These are phyloP conservation scores for Fagus sylvatica DNA, from an alignment of 306 rosid genomes.

Conservation along the genomic window DNA sequence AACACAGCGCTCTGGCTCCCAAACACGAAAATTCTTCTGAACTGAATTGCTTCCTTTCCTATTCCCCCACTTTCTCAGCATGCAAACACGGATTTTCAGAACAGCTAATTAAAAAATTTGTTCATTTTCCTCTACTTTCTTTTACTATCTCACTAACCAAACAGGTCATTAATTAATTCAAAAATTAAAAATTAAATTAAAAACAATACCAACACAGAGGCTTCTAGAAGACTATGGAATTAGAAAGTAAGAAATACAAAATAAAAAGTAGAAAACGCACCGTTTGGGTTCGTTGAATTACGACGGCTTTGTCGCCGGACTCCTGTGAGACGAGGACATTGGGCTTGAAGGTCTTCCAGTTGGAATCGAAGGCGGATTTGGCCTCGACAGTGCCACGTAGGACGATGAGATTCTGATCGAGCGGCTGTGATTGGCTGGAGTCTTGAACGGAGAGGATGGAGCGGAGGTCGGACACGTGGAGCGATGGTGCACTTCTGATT, in stretches of 20 bases:
- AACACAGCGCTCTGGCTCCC: background rate
- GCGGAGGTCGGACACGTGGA: slow-evolving; percentile 78
- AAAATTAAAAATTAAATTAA: too few relatives aligned
- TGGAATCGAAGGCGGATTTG: slow-evolving; percentile 56
- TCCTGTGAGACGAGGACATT: slow-evolving; percentile 51
- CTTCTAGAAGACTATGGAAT: background rate
- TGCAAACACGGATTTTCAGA: background rate
- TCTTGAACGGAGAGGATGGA: slow-evolving; percentile 42
- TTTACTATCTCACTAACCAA: background rate
- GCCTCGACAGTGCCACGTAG: slow-evolving; percentile 80
- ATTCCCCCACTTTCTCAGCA: background rate
- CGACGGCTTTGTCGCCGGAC: slow-evolving; percentile 71
- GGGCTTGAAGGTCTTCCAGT: slow-evolving; percentile 52
- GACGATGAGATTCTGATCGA: slow-evolving; percentile 44
- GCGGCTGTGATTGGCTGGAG: slow-evolving; percentile 10
- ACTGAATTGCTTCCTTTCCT: background rate
- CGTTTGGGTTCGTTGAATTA: slow-evolving; percentile 70
- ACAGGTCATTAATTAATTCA: background rate
- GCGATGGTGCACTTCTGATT: slow-evolving; percentile 60
- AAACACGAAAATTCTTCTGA: background rate
- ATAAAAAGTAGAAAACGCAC: slow-evolving; percentile 26
- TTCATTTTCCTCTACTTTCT: too few relatives aligned
- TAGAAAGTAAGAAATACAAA: too few relatives aligned
- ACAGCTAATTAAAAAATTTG: too few relatives aligned
- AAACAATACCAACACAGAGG: too few relatives aligned